Base-by-base conservation (phyloP, 116 monocot genomes). In the Iris pallida region DNA sequence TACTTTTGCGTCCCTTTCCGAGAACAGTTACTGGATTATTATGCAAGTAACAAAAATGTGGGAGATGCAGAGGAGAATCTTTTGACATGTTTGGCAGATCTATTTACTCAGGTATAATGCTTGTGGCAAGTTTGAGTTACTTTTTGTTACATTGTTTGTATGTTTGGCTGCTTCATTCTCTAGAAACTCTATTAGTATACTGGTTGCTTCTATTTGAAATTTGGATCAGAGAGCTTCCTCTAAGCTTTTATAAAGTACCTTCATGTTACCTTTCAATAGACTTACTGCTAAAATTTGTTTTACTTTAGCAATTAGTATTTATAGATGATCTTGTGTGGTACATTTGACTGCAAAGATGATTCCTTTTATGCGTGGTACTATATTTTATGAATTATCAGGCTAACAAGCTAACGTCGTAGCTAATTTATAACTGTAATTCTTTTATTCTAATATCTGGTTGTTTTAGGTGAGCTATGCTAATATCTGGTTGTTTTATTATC, bases 1-100 rank as follows among this genome's bases (percentile, higher is more conserved):
- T 91, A 88, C 45, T 95, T 91, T 75, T 91, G 91, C 77, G 79
- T 86, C 4, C 91, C 95, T 74, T 95, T 95, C 68, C 83, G 95
- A 15, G 91, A 95, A 65, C 81, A 91, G 73, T 66, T 95, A 54
- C 69, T 93, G 68, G 95, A 95, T 12, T 88, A 95, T 67, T 95
- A 95, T 82, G 71, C 83, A 63, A 84, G 73, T 48, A 88, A 86
- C 80, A 95, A 95, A 58, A 83, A 49, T 59, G 47, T 76, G n/a
- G 77, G 74, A 49, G 95, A 95, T 72, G 71, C 71, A 8, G 95
- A 91, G 45, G 95, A 95, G 53, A 95, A 95, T 63, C 65, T 95
- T 57, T 79, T 95, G 76, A 95, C 95, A 48, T 91, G 95, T 68
- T 81, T 95, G 74, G 95, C 91, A 41, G 95, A 95, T 78, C 82